phyloP scores from a whole-genome alignment of 2,329 filamentous ascomycete species.

The Ascochyta viciae-villosae region DNA sequence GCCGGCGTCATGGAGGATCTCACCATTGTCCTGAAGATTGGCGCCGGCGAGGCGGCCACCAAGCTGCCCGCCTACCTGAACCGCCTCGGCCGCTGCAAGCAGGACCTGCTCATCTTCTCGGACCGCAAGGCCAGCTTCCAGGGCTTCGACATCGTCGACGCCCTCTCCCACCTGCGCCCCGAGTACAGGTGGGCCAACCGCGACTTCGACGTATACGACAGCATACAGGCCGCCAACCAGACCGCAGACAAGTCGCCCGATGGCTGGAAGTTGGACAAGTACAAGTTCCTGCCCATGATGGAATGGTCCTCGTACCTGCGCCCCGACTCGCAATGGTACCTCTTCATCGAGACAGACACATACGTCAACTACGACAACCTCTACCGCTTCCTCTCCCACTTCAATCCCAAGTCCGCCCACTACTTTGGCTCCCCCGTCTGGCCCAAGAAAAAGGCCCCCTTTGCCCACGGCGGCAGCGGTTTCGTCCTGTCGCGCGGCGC shows the following conservation, averaged over 20 bases:
- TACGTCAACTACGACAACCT: constrained; percentile 51
- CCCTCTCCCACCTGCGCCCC: constrained; percentile 54
- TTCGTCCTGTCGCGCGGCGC: constrained; percentile 56
- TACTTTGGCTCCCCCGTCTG: constrained; percentile 52
- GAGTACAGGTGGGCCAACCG: constrained; percentile 52
- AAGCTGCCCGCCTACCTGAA: constrained; percentile 64
- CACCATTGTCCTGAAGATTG: constrained; percentile 64
- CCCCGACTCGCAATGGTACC: constrained; percentile 44
- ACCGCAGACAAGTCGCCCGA: constrained; percentile 55
- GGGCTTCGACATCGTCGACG: constrained; percentile 57
- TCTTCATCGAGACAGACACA: constrained; percentile 49
- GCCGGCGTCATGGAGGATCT: constrained; percentile 53
- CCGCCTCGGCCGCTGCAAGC: constrained; percentile 63
- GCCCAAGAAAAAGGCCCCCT: constrained; percentile 44
- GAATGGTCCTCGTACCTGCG: constrained; percentile 55
- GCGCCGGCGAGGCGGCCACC: constrained; percentile 62
- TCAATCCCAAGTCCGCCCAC: constrained; percentile 46
- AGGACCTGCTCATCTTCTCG: constrained; percentile 64
- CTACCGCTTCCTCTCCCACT: constrained; percentile 48
- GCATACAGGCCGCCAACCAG: constrained; percentile 50
- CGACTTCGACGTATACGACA: constrained; percentile 61
- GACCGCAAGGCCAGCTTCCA: constrained; percentile 62
- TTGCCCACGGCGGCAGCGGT: constrained; percentile 54
- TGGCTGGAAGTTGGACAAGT: constrained; percentile 64
- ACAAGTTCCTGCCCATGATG: constrained; percentile 65